These are phyloP conservation scores for Nakazawaea molendinolei DNA, from an alignment of 805 yeast species.

Conservation along the genomic window DNA sequence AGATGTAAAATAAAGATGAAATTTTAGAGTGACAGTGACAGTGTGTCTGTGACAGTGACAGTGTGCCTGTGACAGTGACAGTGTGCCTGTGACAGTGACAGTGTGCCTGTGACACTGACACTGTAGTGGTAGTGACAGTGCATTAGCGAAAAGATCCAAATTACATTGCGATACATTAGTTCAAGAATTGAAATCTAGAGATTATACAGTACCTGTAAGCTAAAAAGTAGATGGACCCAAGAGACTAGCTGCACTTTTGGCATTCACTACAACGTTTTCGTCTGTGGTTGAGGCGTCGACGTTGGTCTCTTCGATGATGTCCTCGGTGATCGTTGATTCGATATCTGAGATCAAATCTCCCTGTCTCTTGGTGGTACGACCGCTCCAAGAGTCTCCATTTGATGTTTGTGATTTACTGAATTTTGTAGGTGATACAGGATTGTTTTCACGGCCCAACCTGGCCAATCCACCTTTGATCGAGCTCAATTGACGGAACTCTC, in stretches of 20 bases:
- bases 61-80: too few species aligned
- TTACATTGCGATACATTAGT: too few species aligned
- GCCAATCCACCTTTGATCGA: slow-evolving; percentile 64
- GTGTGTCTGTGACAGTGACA: too few species aligned
- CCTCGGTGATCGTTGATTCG: slow-evolving; percentile 1
- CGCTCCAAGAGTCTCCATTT: slow-evolving; percentile 32
- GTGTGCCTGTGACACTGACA: too few species aligned
- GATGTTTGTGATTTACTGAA: slow-evolving; percentile 35
- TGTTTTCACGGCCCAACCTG: slow-evolving; percentile 69
- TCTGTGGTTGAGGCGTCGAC: too few species aligned
- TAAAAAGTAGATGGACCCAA: slow-evolving; percentile 72
- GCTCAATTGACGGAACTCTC: slow-evolving; percentile 24
- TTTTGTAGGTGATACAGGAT: slow-evolving; percentile 31
- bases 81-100: too few species aligned
- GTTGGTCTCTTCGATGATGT: slow-evolving; percentile 16
- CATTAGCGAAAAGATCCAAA: too few species aligned
- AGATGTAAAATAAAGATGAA: too few species aligned
- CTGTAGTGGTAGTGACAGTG: too few species aligned
- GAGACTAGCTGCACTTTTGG: slow-evolving; percentile 75
- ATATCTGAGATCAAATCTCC: slow-evolving; percentile 11
- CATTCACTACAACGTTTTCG: slow-evolving; percentile 50
- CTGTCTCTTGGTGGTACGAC: slow-evolving; percentile 23
- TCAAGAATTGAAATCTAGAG: too few species aligned
- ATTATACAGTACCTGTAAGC: slow-evolving; percentile 1
- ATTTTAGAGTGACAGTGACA: too few species aligned